phyloP scores from a whole-genome alignment of 108 stramenopile genomes.

The Skeletonema tropicum region DNA sequence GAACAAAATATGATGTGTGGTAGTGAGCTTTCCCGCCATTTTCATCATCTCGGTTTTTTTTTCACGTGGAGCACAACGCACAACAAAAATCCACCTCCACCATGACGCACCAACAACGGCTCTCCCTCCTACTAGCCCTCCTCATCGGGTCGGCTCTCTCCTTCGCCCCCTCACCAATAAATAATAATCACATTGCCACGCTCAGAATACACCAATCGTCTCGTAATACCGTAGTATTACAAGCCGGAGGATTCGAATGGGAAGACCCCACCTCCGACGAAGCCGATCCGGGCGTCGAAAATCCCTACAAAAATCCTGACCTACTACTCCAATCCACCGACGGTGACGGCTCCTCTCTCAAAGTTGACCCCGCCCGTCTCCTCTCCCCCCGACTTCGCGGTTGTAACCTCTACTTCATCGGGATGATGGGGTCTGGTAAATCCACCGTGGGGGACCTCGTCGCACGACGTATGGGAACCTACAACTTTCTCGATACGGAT shows the following conservation, averaged over 20 bases:
- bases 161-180: conserved; percentile 12
- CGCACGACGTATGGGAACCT: conserved; percentile 85
- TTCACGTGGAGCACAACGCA: no score
- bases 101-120: background rate
- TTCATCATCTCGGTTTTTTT: no score
- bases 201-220: conserved; percentile 5
- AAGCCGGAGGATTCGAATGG: conserved; percentile 88
- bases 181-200: background rate
- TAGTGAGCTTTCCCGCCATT: no score
- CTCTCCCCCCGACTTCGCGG: conserved; percentile 79
- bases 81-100: background rate
- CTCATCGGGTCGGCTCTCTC: conserved; percentile 18
- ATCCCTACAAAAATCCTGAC: conserved; percentile 84
- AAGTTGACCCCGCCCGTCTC: conserved; percentile 77
- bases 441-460: conserved; percentile 78
- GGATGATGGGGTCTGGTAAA: conserved; percentile 97
- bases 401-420: conserved; percentile 92
- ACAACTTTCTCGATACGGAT: conserved; percentile 95
- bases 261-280: conserved; percentile 73
- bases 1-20: no score
- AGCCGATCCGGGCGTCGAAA: conserved; percentile 80
- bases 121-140: conserved; percentile 9
- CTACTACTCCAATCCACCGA: conserved; percentile 35
- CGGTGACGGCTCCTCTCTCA: conserved; percentile 25
- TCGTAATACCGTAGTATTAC: background rate